Evolutionary conservation across 192 early-diverging fungal species (phyloP).

Genomic region (Obelidium mucronatum): DNA sequence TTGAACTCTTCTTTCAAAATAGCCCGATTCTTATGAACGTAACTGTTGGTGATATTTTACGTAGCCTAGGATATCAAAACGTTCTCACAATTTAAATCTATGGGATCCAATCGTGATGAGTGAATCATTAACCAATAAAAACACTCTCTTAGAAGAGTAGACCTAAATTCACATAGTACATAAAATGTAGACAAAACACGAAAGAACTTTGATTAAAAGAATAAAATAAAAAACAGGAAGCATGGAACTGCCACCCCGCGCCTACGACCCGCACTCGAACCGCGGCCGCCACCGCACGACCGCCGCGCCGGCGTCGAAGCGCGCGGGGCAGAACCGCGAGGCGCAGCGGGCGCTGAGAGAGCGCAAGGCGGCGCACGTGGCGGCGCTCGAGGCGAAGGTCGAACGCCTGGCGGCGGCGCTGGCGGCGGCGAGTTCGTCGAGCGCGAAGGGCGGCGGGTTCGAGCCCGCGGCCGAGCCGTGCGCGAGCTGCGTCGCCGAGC

Average conservation of each 20-base stretch:
- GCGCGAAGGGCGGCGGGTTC: no score
- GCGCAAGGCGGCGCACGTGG: neutral
- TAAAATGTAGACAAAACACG: no score
- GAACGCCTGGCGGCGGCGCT: no score
- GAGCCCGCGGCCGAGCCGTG: no score
- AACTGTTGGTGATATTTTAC: conserved; percentile 21
- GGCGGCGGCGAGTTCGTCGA: no score
- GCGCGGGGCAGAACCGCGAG: neutral
- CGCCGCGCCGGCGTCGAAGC: neutral
- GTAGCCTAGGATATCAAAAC: conserved; percentile 27
- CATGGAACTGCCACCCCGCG: no score
- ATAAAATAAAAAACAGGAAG: no score
- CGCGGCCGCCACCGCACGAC: neutral
- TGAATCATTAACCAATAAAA: no score
- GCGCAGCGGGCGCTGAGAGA: neutral
- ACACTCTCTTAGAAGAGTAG: no score
- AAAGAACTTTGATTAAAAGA: no score
- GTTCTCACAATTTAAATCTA: conserved; percentile 18
- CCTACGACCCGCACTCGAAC: neutral
- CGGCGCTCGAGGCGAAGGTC: neutral
- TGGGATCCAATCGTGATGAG: no score
- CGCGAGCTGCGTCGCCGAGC: neutral
- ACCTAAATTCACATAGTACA: no score
- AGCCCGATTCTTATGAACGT: conserved; percentile 41
- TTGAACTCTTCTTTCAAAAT: neutral